Evolutionary conservation across 805 yeast species (phyloP).

Genomic region (Candida namnaoensis): DNA sequence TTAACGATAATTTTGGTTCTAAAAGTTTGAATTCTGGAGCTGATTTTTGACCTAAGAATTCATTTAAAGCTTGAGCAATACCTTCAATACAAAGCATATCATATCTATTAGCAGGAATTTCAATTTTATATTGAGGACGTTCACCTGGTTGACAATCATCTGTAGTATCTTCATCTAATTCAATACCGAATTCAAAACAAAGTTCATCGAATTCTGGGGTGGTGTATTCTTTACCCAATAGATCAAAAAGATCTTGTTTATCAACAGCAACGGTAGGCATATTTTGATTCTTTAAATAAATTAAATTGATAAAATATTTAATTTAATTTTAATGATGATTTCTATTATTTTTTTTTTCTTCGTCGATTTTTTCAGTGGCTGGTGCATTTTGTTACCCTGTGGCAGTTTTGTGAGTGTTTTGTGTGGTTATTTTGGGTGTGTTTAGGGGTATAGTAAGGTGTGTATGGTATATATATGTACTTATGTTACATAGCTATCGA

Average conservation of each 20-base stretch:
- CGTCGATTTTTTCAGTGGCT: too few species aligned
- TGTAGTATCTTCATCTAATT: conserved; percentile 95
- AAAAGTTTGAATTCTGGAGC: conserved; percentile 65
- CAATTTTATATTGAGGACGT: conserved; percentile 95
- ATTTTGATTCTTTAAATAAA: too few species aligned
- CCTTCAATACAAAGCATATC: conserved; percentile 98
- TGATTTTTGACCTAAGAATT: conserved; percentile 63
- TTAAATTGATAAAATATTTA: too few species aligned
- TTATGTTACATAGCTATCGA: too few species aligned
- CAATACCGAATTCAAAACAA: conserved; percentile 96
- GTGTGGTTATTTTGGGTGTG: too few species aligned
- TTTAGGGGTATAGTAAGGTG: too few species aligned
- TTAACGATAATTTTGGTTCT: conserved; percentile 52
- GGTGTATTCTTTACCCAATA: conserved; percentile 63
- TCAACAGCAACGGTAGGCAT: conserved; percentile 99
- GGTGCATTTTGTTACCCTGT: too few species aligned
- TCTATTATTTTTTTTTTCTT: too few species aligned
- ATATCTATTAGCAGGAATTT: conserved; percentile 96
- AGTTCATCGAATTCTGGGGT: conserved; percentile 93
- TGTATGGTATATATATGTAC: too few species aligned
- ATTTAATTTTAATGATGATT: too few species aligned
- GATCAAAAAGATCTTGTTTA: conserved; percentile 81
- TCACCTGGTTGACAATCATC: conserved; percentile 66
- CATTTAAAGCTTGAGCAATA: conserved; percentile 89
- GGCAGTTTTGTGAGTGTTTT: too few species aligned